Evolutionary conservation across 129 eudicot genomes (phyloP), one percentile per base, ranked within the genome.

Genomic region (Sambucus nigra): DNA sequence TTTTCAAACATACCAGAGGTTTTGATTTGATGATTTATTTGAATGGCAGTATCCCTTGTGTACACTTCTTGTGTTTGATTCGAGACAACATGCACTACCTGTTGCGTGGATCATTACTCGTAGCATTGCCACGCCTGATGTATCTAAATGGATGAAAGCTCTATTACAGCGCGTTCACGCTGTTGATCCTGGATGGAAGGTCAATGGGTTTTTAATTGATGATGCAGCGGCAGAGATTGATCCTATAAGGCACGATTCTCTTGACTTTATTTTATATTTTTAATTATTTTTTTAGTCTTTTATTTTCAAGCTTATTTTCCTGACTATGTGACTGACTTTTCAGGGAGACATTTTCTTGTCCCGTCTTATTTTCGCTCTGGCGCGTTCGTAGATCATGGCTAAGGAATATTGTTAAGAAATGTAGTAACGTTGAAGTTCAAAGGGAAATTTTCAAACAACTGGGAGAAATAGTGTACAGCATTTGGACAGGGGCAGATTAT

Each of bases 341-440:
- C 81, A 92, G 99, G 91, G 94, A 82, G 73, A 71, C 64, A 0
- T 92, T 92, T 74, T 69, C 80, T 1, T 92, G 99, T 53, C 95
- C 99, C 26, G 54, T 92, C 46, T 56, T 92, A n/a, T 86, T 92
- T 53, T 79, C 94, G 12, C 66, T 82, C 20, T 92, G 99, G 99
- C 94, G 99, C 17, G 68, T 92, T 66, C 95, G 99, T 60, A 77
- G 96, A 51, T 75, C 99, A 47, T 92, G 99, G 99, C 74, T 92
- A 56, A 75, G 71, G 58, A 84, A 92, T 68, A 64, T 86, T 12
- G 85, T 92, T 24, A 86, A 82, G 75, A 82, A 49, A 32, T 86
- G 96, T 72, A 38, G 67, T 55, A 78, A 75, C 42, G 31, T 80
- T 32, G 91, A 86, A 77, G 81, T 86, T 60, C 92, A 80, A 65